Evolutionary conservation across 169 alveolate species (phyloP), one percentile per base, ranked within the genome.

Genomic region (Cryptosporidium ryanae): DNA sequence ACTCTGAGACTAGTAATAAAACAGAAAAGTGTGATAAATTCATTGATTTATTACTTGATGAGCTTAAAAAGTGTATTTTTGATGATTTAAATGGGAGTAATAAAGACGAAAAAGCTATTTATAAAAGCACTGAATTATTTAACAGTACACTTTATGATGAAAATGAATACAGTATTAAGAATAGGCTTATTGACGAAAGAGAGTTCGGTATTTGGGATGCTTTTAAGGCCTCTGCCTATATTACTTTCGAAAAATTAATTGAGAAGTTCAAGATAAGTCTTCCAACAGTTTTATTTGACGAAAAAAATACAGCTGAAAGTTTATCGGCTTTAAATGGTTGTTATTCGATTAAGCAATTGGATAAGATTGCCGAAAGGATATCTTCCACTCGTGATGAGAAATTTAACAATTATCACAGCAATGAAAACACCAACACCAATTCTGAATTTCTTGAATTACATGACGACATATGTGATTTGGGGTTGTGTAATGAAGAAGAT

Each of bases 141-240:
- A 38, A 1, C 27, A 27, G 17, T 38, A 15, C 34, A 17, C 18
- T 32, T 64, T 64, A 38, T 34, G 49, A 64, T 5, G 21, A 66
- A 23, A 49, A 65, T 38, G 52, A 27, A 6, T 68, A 3, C 31
- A 10, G 52, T 50, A 52, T 68, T 15, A 64, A 68, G 31, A 55
- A 61, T 8, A 61, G 54, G 27, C 50, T 68, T 59, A 50, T 65
- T 23, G 67, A 52, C 18, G 43, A 34, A 43, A 23, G 13, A 17
- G 83, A 68, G 6, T 68, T 68, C 13, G 83, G 83, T n/a, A 50
- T 68, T 13, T 68, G 66, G 83, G 83, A 68, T 68, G 66, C 66
- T 25, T 49, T 68, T 13, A 68, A 68, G 66, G 83, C 66, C 18
- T 68, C 83, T 27, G 59, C 83, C 12, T 55, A 48, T 32, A 68